These are phyloP conservation scores for Coccomyxa sp. DNA, from an alignment of 139 green algal species.

Conservation along the genomic window DNA sequence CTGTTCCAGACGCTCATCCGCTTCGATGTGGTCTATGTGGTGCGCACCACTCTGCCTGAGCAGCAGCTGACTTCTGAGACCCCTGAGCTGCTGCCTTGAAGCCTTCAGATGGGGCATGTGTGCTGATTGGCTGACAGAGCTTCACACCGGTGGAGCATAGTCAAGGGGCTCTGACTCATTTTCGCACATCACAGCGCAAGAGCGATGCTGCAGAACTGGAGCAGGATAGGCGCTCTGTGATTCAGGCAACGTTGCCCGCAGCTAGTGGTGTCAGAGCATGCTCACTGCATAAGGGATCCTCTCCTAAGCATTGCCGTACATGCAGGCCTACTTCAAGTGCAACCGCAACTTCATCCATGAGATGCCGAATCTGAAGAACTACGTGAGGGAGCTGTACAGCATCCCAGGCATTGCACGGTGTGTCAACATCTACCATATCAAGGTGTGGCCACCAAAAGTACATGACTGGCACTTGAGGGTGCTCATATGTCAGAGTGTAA, in stretches of 20 bases:
- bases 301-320: conserved; percentile 44
- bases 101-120: too few relatives aligned
- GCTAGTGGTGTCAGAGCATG: too few relatives aligned
- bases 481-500: too few relatives aligned
- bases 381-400: conserved; percentile 76
- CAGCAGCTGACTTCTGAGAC: background rate
- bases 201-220: too few relatives aligned
- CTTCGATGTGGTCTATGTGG: conserved; percentile 57
- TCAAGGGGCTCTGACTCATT: too few relatives aligned
- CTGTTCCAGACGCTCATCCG: conserved; percentile 87
- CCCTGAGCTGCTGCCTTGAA: too few relatives aligned
- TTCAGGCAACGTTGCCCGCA: too few relatives aligned
- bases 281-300: too few relatives aligned
- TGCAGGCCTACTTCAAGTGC: conserved; percentile 93
- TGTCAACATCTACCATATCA: background rate
- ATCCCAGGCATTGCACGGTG: conserved; percentile 38
- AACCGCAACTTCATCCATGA: conserved; percentile 60
- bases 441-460: background rate
- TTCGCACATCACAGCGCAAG: background rate
- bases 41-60: background rate
- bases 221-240: too few relatives aligned
- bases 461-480: background rate
- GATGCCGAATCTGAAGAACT: conserved; percentile 73
- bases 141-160: background rate
- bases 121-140: background rate